Evolutionary conservation across 352 stramenopile genomes (phyloP).

Genomic region (Pythium chondricola): DNA sequence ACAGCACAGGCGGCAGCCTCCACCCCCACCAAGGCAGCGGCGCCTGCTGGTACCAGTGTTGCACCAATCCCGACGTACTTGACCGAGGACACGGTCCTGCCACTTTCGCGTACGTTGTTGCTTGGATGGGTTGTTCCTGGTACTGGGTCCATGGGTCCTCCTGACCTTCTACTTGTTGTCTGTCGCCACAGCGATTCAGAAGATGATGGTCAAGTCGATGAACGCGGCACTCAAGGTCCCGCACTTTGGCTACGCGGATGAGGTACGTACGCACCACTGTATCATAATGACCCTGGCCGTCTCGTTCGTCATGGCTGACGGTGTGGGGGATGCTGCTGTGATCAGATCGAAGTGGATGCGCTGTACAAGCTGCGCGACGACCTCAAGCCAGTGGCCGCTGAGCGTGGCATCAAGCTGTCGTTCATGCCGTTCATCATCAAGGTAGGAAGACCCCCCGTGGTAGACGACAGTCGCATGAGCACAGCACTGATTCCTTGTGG

Average conservation of each 20-base stretch:
- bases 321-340: too few relatives aligned
- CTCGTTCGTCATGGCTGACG: too few relatives aligned
- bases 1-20: conserved; percentile 4
- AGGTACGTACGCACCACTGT: too few relatives aligned
- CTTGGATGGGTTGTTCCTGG: neutral
- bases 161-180: conserved; percentile 10
- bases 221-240: conserved; percentile 92
- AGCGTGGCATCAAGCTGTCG: conserved; percentile 86
- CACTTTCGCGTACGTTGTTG: conserved; percentile 59
- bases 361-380: conserved; percentile 83
- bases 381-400: conserved; percentile 83
- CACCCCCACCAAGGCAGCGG: neutral
- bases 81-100: conserved; percentile 56
- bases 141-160: conserved; percentile 10
- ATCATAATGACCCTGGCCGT: neutral
- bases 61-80: conserved; percentile 36
- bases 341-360: conserved; percentile 85
- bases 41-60: conserved; percentile 1
- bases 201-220: conserved; percentile 99
- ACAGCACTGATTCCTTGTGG: too few relatives aligned
- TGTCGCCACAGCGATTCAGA: conserved; percentile 84
- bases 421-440: conserved; percentile 98
- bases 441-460: too few relatives aligned
- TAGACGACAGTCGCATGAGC: too few relatives aligned
- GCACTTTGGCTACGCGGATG: conserved; percentile 97